These are phyloP conservation scores for Discostella stelligera DNA, from an alignment of 352 stramenopile genomes.

Conservation along the genomic window DNA sequence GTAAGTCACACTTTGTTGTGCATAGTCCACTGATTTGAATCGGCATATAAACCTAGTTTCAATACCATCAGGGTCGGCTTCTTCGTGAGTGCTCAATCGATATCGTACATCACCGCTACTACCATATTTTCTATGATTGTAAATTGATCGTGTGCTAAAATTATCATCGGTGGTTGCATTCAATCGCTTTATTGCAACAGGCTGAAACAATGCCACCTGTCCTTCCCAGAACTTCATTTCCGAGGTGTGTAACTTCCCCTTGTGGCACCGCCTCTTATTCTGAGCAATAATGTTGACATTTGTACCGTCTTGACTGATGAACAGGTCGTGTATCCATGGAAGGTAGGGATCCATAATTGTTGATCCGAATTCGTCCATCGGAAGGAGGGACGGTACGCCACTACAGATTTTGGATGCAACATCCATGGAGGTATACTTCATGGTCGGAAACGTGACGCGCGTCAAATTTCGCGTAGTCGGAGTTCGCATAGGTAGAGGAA, in stretches of 20 bases:
- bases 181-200: slow-evolving; percentile 50
- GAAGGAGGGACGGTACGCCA: slow-evolving; percentile 33
- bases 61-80: slow-evolving; percentile 50
- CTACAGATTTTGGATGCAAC: slow-evolving; percentile 26
- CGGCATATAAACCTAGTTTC: slow-evolving; percentile 71
- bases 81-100: slow-evolving; percentile 47
- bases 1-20: slow-evolving; percentile 31
- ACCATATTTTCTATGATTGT: slow-evolving; percentile 3
- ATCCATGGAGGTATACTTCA: slow-evolving; percentile 15
- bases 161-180: neutral
- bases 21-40: slow-evolving; percentile 48
- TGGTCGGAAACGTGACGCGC: slow-evolving; percentile 18
- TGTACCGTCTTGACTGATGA: slow-evolving; percentile 43
- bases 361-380: slow-evolving; percentile 43
- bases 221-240: slow-evolving; percentile 68
- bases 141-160: neutral
- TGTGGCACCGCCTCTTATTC: slow-evolving; percentile 73
- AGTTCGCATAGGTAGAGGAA: slow-evolving; percentile 27
- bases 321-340: slow-evolving; percentile 79
- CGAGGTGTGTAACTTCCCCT: slow-evolving; percentile 46
- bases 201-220: slow-evolving; percentile 75
- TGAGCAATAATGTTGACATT: slow-evolving; percentile 70
- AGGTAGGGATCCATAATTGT: slow-evolving; percentile 64
- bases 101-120: slow-evolving; percentile 27
- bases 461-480: slow-evolving; percentile 27